Evolutionary conservation across 257 asterid genomes (phyloP).

Genomic region (Scutellaria minor): DNA sequence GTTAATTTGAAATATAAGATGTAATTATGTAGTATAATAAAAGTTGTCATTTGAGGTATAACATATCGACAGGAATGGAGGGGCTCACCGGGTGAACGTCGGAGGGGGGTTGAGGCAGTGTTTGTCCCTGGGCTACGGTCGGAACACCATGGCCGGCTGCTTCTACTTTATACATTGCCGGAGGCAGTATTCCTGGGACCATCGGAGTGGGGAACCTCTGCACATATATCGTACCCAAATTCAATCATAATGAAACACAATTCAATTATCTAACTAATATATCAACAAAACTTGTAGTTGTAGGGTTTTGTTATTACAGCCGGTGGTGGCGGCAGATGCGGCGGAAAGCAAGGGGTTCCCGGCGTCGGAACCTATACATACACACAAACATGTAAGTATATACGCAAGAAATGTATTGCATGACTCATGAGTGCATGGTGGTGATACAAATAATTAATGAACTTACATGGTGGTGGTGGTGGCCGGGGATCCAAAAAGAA

Average conservation of each 20-base stretch:
- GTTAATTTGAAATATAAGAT: too few species aligned
- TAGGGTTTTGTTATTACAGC: slow-evolving; percentile 43
- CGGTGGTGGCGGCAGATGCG: slow-evolving; percentile 52
- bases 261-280: neutral
- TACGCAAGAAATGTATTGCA: neutral
- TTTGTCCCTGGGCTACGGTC: slow-evolving; percentile 43
- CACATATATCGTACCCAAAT: slow-evolving; percentile 2
- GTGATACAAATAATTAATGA: neutral
- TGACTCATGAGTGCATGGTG: neutral
- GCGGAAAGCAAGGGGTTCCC: slow-evolving; percentile 68
- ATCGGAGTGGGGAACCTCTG: slow-evolving; percentile 65
- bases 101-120: slow-evolving; percentile 64
- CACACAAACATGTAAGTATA: neutral
- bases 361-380: slow-evolving; percentile 57
- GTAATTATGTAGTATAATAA: too few species aligned
- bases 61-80: neutral
- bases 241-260: neutral
- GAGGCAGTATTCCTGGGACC: slow-evolving; percentile 56
- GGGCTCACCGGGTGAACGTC: slow-evolving; percentile 70
- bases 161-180: slow-evolving; percentile 62
- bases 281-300: neutral
- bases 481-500: slow-evolving; percentile 66
- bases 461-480: slow-evolving; percentile 64
- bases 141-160: slow-evolving; percentile 44
- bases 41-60: too few species aligned